A percentile compares a stretch with the other conserved stretches of the same genome.
Evolutionary conservation across 345 rosid genomes (phyloP).

Genomic region (Mercurialis annua): DNA sequence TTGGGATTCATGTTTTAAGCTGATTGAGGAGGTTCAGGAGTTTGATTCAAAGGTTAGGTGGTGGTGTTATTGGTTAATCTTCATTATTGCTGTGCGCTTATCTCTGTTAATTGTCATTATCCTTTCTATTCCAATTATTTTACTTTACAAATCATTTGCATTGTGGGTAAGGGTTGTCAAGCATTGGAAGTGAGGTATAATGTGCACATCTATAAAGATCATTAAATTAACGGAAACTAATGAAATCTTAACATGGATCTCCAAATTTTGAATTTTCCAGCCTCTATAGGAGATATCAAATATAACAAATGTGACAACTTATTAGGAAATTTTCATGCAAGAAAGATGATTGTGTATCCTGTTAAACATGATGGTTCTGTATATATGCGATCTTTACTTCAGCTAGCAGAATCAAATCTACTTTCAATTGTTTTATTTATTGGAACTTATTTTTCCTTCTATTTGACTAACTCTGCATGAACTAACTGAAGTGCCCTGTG

Average conservation of each 20-base stretch:
- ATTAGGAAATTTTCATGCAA: not conserved
- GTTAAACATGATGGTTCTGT: not conserved
- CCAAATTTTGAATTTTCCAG: not conserved
- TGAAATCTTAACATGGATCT: not conserved
- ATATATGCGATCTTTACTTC: not conserved
- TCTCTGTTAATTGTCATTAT: not conserved
- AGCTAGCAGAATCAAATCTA: not conserved
- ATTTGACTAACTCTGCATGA: not conserved
- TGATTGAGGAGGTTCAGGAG: conserved; percentile 93
- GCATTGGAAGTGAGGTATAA: not conserved
- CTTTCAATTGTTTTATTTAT: not conserved
- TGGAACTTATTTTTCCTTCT: not conserved
- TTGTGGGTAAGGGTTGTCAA: not conserved
- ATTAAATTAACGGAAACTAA: not conserved
- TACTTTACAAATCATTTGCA: not conserved
- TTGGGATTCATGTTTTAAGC: conserved; percentile 83
- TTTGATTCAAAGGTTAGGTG: conserved; percentile 87
- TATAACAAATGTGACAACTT: not conserved
- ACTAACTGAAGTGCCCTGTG: conserved; percentile 6
- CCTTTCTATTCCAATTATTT: not conserved
- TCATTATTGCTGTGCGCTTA: not conserved
- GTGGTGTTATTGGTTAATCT: not conserved
- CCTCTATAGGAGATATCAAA: not conserved
- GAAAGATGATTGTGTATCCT: not conserved
- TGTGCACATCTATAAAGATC: not conserved